Evolutionary conservation across 495 filamentous ascomycete genomes (phyloP).

Genomic region (Hypoxylon intermedium): DNA sequence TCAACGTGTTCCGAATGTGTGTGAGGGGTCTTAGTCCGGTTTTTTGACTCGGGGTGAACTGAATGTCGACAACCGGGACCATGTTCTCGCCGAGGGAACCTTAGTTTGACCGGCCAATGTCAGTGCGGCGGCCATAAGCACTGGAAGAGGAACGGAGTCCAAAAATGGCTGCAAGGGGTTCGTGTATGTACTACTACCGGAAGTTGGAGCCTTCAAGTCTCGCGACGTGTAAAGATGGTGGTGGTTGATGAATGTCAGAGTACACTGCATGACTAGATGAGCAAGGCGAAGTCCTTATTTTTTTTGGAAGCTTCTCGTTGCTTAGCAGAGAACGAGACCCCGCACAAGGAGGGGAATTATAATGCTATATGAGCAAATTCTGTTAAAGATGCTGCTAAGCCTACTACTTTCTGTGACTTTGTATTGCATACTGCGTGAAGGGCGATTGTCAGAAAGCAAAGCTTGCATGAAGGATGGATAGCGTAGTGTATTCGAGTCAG

Average conservation of each 20-base stretch:
- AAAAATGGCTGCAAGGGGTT: slow-evolving; percentile 28
- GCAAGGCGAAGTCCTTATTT: background rate
- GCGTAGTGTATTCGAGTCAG: too few species aligned
- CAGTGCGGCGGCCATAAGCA: background rate
- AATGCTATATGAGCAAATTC: slow-evolving; percentile 8
- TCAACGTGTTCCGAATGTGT: slow-evolving; percentile 4
- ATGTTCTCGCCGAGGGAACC: background rate
- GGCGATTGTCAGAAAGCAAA: too few species aligned
- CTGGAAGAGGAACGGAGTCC: slow-evolving; percentile 18
- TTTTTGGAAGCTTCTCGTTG: background rate
- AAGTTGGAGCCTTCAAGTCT: slow-evolving; percentile 7
- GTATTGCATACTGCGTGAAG: too few species aligned
- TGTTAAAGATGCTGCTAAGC: slow-evolving; percentile 11
- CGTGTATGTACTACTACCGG: slow-evolving; percentile 37
- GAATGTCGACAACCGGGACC: slow-evolving; percentile 17
- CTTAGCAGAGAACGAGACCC: background rate
- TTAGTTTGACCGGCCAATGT: background rate
- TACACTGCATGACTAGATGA: slow-evolving; percentile 32
- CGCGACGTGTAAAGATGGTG: slow-evolving; percentile 14
- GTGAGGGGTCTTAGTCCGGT: slow-evolving; percentile 1
- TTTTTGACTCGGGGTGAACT: slow-evolving; percentile 16
- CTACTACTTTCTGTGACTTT: too few species aligned
- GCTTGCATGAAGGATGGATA: too few species aligned
- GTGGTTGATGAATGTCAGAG: slow-evolving; percentile 14
- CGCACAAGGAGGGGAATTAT: slow-evolving; percentile 4